These are phyloP conservation scores for Silene uniflora DNA, from an alignment of 148 eudicot species.

Conservation along the genomic window DNA sequence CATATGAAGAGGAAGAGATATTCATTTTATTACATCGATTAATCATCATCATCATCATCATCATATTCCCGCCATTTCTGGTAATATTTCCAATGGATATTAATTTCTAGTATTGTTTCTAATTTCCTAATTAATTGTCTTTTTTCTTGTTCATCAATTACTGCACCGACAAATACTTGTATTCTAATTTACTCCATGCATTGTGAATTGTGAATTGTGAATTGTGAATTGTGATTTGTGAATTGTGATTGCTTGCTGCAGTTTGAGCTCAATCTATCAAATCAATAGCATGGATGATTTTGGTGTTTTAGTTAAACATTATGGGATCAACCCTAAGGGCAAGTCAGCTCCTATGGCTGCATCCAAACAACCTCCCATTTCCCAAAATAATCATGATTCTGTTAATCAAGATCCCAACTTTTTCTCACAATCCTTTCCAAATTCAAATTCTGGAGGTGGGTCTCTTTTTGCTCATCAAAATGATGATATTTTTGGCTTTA, in stretches of 20 bases:
- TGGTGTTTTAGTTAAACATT: slow-evolving; percentile 73
- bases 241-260: slow-evolving; percentile 12
- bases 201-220: no score
- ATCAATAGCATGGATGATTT: slow-evolving; percentile 62
- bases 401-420: slow-evolving; percentile 23
- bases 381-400: slow-evolving; percentile 15
- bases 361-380: slow-evolving; percentile 30
- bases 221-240: no score
- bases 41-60: background rate
- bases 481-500: slow-evolving; percentile 37
- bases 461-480: slow-evolving; percentile 36
- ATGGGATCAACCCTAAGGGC: slow-evolving; percentile 64
- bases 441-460: slow-evolving; percentile 30
- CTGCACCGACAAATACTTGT: slow-evolving; percentile 20
- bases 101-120: background rate
- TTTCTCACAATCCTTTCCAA: slow-evolving; percentile 17
- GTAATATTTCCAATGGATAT: background rate
- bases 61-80: background rate
- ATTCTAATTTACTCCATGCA: background rate
- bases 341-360: slow-evolving; percentile 75
- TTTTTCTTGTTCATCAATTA: background rate
- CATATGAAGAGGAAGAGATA: no score
- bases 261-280: slow-evolving; percentile 15
- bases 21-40: background rate
- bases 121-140: background rate